Conservation (phyloP, 768 basidiomycete genomes). For the Lactarius indigo region DNA sequence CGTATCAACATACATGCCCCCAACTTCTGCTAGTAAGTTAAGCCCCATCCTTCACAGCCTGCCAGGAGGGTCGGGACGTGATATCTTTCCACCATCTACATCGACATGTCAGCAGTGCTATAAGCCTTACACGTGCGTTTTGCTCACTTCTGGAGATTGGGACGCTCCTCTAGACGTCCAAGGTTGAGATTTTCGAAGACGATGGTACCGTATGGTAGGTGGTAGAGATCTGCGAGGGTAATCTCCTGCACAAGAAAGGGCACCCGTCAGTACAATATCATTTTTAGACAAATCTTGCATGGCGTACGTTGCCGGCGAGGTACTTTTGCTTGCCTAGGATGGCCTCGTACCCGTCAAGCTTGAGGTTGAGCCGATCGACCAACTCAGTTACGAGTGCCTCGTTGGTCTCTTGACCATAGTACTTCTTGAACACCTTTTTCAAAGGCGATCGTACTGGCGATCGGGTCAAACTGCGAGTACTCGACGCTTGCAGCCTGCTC, state of each 20-base stretch:
- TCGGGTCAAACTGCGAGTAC: conserved; percentile 7
- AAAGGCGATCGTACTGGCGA: neutral
- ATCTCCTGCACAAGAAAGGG: neutral
- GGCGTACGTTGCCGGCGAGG: conserved; percentile 20
- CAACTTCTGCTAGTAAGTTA: conserved; percentile 1
- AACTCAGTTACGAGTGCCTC: conserved; percentile 8
- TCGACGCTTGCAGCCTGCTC: conserved; percentile 34
- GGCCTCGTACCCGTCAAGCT: conserved; percentile 10
- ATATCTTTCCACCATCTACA: conserved; percentile 21
- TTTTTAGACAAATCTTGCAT: neutral
- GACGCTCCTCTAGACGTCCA: neutral
- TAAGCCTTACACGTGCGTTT: neutral
- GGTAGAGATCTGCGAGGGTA: conserved; percentile 18
- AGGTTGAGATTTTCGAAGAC: neutral
- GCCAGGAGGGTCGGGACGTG: conserved; percentile 10
- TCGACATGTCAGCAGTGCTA: neutral
- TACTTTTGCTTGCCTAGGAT: conserved; percentile 20
- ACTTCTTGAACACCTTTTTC: conserved; percentile 13
- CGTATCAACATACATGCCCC: neutral
- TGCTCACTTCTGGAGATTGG: conserved; percentile 12
- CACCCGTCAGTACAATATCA: neutral
- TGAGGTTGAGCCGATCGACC: neutral
- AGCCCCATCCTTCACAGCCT: conserved; percentile 11
- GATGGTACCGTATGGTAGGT: neutral
- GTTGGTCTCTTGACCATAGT: neutral